Conservation (phyloP, 1,284 basidiomycete genomes). For the Pyrrhoderma lamaoense region DNA sequence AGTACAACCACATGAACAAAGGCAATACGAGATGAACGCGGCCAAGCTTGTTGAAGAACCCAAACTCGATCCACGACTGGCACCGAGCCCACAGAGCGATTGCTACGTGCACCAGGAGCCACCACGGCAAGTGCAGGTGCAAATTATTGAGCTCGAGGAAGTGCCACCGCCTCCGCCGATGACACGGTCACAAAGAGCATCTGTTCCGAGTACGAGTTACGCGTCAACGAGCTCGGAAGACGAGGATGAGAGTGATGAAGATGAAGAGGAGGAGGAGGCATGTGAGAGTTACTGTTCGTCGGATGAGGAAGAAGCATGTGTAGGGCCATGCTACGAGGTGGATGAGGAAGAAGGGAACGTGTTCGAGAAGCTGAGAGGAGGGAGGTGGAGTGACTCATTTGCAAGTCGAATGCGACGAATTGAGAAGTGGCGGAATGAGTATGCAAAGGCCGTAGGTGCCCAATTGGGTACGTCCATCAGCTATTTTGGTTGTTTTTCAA, state of each 20-base stretch:
- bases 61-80: constrained; percentile 25
- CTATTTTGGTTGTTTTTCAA: neutral
- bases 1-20: too few species aligned
- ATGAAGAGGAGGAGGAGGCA: constrained; percentile 2
- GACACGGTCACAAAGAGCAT: constrained; percentile 24
- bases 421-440: constrained; percentile 51
- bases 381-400: constrained; percentile 34
- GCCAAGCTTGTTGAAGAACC: too few species aligned
- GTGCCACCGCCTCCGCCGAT: constrained; percentile 32
- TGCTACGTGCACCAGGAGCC: constrained; percentile 39
- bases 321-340: constrained; percentile 21
- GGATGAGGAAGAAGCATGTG: neutral
- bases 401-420: constrained; percentile 47
- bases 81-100: constrained; percentile 30
- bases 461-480: constrained; percentile 17
- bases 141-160: constrained; percentile 70
- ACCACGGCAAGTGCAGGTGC: constrained; percentile 37
- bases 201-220: constrained; percentile 31
- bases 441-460: constrained; percentile 26
- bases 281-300: constrained; percentile 16
- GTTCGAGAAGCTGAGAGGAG: constrained; percentile 49
- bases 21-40: too few species aligned
- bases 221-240: constrained; percentile 25
- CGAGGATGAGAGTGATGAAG: constrained; percentile 22
- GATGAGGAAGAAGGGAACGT: constrained; percentile 34